These are phyloP conservation scores for Phytophthora foliorum DNA, from an alignment of 352 stramenopile genomes.

Conservation along the genomic window DNA sequence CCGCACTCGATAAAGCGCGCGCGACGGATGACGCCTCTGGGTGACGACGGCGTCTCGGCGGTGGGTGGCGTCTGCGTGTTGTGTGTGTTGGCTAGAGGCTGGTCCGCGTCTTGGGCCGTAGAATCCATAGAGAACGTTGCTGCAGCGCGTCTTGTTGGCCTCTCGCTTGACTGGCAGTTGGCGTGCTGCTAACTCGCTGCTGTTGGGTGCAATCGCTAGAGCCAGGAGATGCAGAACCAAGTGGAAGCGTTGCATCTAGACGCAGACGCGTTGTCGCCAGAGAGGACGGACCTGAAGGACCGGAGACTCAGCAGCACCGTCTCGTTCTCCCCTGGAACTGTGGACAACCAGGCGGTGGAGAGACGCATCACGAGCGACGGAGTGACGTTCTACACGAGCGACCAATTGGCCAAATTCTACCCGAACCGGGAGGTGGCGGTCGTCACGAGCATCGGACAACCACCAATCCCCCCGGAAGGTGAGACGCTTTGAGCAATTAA, in stretches of 20 bases:
- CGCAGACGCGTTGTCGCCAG: constrained; percentile 2
- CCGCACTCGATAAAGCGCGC: constrained; percentile 19
- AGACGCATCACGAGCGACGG: constrained; percentile 35
- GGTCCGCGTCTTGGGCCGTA: neutral
- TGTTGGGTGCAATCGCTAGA: constrained; percentile 14
- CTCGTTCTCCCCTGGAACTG: neutral
- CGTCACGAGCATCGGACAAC: constrained; percentile 62
- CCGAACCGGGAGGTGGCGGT: constrained; percentile 62
- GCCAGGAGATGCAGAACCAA: constrained; percentile 46
- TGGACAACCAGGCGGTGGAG: constrained; percentile 10
- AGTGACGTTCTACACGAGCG: constrained; percentile 46
- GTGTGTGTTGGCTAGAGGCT: constrained; percentile 6
- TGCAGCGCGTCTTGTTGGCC: neutral
- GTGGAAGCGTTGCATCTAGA: constrained; percentile 34
- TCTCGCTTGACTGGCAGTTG: neutral
- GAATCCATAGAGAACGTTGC: constrained; percentile 25
- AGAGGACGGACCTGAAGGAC: constrained; percentile 1
- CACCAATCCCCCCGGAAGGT: constrained; percentile 68
- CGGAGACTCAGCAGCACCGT: constrained; percentile 6
- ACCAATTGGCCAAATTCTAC: constrained; percentile 70
- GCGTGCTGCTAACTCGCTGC: neutral
- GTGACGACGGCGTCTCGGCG: constrained; percentile 27
- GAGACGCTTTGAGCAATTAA: constrained; percentile 5
- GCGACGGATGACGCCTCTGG: constrained; percentile 20
- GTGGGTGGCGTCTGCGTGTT: constrained; percentile 31